A percentile compares a stretch with the other conserved stretches of the same genome.
phyloP scores from a whole-genome alignment of 1,139 yeast genomes.

The Pichia cactophila region DNA sequence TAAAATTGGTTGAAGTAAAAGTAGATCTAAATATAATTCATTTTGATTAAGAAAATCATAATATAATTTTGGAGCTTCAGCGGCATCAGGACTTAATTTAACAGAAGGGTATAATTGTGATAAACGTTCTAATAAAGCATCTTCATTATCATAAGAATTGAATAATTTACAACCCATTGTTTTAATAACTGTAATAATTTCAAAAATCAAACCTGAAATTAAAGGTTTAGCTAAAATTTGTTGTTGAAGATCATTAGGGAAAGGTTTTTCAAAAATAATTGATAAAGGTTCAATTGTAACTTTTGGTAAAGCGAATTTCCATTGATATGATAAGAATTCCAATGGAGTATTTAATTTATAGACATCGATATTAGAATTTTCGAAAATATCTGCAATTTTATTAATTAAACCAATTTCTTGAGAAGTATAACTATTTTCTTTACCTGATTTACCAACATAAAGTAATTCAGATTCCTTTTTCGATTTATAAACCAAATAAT shows the following conservation, averaged over 20 bases:
- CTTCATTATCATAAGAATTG: slow-evolving; percentile 58
- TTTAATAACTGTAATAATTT: slow-evolving; percentile 63
- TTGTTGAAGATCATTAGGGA: slow-evolving; percentile 47
- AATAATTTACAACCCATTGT: slow-evolving; percentile 72
- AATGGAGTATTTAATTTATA: slow-evolving; percentile 44
- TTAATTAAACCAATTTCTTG: slow-evolving; percentile 26
- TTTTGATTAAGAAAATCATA: slow-evolving; percentile 51
- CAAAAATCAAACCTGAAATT: slow-evolving; percentile 69
- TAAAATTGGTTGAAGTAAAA: slow-evolving; percentile 76
- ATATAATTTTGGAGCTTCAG: slow-evolving; percentile 47
- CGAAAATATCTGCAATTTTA: slow-evolving; percentile 29
- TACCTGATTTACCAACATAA: slow-evolving; percentile 29
- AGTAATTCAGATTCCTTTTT: slow-evolving; percentile 30
- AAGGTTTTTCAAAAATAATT: slow-evolving; percentile 62
- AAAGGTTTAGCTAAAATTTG: slow-evolving; percentile 82
- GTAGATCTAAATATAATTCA: slow-evolving; percentile 60
- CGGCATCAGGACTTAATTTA: slow-evolving; percentile 29
- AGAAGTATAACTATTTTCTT: slow-evolving; percentile 22
- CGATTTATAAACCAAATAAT: slow-evolving; percentile 28
- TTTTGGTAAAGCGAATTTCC: slow-evolving; percentile 77
- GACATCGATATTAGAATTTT: slow-evolving; percentile 33
- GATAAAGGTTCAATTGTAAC: slow-evolving; percentile 73
- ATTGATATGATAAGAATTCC: slow-evolving; percentile 67
- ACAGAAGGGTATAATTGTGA: slow-evolving; percentile 36
- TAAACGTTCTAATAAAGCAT: slow-evolving; percentile 50